Conservation (phyloP, 1,284 basidiomycete genomes). For the Rhodotorula sp. region DNA sequence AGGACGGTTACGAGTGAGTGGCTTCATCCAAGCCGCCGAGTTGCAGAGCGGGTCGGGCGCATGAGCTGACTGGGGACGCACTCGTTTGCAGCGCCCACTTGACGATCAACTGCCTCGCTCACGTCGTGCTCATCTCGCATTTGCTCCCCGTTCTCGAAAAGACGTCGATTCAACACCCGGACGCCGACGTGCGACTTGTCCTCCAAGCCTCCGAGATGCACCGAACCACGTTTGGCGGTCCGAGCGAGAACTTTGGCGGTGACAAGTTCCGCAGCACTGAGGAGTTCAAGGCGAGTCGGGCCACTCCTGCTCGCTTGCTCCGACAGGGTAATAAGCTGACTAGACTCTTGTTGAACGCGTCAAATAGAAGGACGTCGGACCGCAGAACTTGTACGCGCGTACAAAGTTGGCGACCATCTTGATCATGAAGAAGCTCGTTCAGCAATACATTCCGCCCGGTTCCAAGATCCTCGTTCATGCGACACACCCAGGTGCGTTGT, state of each 20-base stretch:
- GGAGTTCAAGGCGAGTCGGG: constrained; percentile 29
- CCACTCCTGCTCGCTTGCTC: too few species aligned
- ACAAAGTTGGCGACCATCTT: constrained; percentile 31
- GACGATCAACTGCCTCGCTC: constrained; percentile 35
- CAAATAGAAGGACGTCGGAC: constrained; percentile 1
- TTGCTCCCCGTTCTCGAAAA: constrained; percentile 34
- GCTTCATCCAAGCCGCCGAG: background rate
- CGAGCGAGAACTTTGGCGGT: constrained; percentile 18
- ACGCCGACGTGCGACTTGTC: constrained; percentile 34
- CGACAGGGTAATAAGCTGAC: background rate
- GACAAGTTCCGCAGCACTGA: constrained; percentile 23
- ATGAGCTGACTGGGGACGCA: too few species aligned
- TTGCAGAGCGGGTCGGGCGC: too few species aligned
- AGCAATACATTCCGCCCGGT: constrained; percentile 24
- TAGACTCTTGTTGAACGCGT: too few species aligned
- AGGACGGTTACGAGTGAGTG: constrained; percentile 41
- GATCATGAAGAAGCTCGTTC: constrained; percentile 24
- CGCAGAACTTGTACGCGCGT: constrained; percentile 20
- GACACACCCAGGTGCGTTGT: constrained; percentile 28
- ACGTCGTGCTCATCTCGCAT: constrained; percentile 36
- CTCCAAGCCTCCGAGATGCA: constrained; percentile 28
- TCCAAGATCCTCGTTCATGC: constrained; percentile 18
- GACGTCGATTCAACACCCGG: constrained; percentile 19
- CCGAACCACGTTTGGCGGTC: constrained; percentile 29
- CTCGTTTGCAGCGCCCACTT: constrained; percentile 24